Conservation (phyloP, 78 protist species). For the Acrasis kona region DNA sequence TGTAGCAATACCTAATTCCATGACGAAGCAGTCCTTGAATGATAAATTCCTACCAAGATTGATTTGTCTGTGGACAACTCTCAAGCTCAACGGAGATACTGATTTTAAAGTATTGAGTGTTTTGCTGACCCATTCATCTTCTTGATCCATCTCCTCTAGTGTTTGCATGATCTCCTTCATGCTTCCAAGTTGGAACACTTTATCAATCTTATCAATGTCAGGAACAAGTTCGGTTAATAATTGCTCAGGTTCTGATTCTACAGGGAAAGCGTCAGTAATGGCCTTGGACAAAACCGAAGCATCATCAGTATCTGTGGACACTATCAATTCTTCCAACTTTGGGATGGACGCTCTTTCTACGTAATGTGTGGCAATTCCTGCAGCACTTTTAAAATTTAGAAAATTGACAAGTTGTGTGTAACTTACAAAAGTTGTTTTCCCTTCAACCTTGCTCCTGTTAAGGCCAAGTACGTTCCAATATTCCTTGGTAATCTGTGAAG, state of each 20-base stretch:
- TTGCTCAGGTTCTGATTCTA: no score
- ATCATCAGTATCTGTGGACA: not conserved
- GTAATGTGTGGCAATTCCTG: constrained; percentile 37
- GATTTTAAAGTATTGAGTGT: not conserved
- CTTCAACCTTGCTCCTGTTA: constrained; percentile 52
- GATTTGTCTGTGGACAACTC: constrained; percentile 5
- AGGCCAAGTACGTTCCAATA: constrained; percentile 59
- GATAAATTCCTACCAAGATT: not conserved
- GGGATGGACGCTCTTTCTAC: not conserved
- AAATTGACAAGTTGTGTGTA: no score
- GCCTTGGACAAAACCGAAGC: no score
- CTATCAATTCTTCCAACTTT: not conserved
- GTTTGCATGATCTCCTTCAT: not conserved
- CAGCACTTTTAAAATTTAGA: no score
- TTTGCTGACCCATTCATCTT: not conserved
- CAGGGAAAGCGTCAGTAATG: no score
- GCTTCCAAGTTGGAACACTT: not conserved
- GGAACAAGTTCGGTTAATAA: no score
- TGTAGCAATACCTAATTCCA: constrained; percentile 5
- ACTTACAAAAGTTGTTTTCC: constrained; percentile 7
- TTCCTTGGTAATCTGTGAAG: not conserved
- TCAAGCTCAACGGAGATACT: constrained; percentile 6
- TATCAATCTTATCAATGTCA: not conserved
- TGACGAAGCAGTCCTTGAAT: not conserved
- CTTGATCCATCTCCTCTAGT: no score